Base-by-base conservation (phyloP, 2,329 filamentous ascomycete species). In the Fusarium decemcellulare region DNA sequence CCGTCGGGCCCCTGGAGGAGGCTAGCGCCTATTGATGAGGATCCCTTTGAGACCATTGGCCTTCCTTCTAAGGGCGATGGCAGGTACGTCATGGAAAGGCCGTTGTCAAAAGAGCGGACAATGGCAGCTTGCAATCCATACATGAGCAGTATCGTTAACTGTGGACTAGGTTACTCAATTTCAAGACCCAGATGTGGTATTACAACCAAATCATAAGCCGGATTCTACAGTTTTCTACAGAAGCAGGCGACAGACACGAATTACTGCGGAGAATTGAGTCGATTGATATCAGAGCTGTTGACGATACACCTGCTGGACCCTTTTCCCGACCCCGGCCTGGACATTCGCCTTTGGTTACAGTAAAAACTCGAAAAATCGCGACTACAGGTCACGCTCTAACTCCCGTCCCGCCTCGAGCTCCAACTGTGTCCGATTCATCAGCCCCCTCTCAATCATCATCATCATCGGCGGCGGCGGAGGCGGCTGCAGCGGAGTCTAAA, bases 11-110 rank as follows among this genome's bases (percentile, higher is more conserved):
- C 88, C 71, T 93, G 91, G 90, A 88, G 87, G 63, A 86, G 92
- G 68, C 83, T 97, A 68, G 94, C 92, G 78, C 91, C 93, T 12
- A 87, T 91, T 64, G 88, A 91, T 46, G 83, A 90, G 61, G 94
- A 98, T 78, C 89, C 93, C 14, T 84, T 98, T 30, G 93, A 97
- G 72, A 87, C 85, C 64, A 92, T 97, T 71, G 95, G 95, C 2
- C 86, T 97, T 70, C 93, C 93, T 6, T 97, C 94, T 3, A 98
- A 97, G 77, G 95, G 95, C 55, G 95, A 98, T 79, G 92, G 87
- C 50, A 91, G 92, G 94, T 95, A 84, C 40, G 76, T 61, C 29
- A 11, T 42, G 34, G 23, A n/a, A 6, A 16, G 5, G 34, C n/a
- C n/a, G 15, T 36, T 23, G 44, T 36, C n/a, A 6, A 29, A 14